These are phyloP conservation scores for Globisporangium barbulae DNA, from an alignment of 352 stramenopile genomes.

Conservation along the genomic window DNA sequence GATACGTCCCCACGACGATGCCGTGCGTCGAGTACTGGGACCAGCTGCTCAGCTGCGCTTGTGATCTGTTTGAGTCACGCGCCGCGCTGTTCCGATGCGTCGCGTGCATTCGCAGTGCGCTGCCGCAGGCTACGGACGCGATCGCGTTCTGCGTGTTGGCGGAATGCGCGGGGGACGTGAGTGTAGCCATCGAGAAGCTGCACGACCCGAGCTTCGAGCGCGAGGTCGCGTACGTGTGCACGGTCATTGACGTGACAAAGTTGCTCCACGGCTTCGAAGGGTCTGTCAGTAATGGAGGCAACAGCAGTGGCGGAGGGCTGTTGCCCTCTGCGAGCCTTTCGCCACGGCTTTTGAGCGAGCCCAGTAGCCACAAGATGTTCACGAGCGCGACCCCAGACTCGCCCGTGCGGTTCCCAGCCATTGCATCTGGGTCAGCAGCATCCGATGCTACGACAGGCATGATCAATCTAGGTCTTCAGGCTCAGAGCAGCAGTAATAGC, in stretches of 20 bases:
- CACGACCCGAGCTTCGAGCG: slow-evolving; percentile 50
- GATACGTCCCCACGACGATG: slow-evolving; percentile 48
- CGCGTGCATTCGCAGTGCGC: slow-evolving; percentile 31
- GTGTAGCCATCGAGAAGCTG: slow-evolving; percentile 49
- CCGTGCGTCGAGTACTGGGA: slow-evolving; percentile 63
- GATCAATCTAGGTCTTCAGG: neutral
- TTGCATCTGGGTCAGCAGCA: slow-evolving; percentile 19
- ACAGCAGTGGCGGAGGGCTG: neutral
- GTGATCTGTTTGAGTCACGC: slow-evolving; percentile 50
- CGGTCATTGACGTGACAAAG: slow-evolving; percentile 40
- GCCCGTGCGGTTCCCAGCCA: slow-evolving; percentile 28
- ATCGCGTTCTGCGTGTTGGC: slow-evolving; percentile 58
- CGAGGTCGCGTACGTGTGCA: slow-evolving; percentile 57
- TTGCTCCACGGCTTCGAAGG: slow-evolving; percentile 25
- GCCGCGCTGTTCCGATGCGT: slow-evolving; percentile 37
- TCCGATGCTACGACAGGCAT: neutral
- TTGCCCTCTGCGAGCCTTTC: neutral
- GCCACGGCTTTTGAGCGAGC: neutral
- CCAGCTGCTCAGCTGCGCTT: slow-evolving; percentile 33
- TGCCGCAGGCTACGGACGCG: slow-evolving; percentile 44
- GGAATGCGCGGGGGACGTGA: slow-evolving; percentile 45
- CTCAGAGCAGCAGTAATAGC: neutral
- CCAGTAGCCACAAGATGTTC: slow-evolving; percentile 12
- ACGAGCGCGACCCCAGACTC: neutral
- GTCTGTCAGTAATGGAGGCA: neutral